These are phyloP conservation scores for Melaleuca quinquenervia DNA, from an alignment of 345 rosid genomes.

Conservation along the genomic window DNA sequence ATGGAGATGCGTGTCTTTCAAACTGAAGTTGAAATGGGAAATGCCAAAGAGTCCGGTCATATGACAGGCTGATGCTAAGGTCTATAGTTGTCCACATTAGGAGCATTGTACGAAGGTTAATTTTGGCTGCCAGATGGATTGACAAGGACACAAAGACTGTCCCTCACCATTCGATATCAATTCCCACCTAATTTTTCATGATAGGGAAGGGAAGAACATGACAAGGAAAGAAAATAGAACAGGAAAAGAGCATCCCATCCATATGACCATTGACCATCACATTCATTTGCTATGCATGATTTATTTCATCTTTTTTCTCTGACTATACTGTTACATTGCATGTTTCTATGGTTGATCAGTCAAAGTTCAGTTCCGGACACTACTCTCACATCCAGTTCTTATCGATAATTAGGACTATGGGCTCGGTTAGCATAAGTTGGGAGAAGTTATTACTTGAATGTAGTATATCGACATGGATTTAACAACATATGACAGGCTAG, in stretches of 20 bases:
- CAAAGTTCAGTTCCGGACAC: not conserved
- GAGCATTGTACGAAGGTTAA: not conserved
- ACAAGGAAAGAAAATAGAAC: not conserved
- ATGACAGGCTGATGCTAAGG: not conserved
- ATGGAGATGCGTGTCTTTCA: not conserved
- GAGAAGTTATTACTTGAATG: not conserved
- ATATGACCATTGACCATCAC: constrained; percentile 2
- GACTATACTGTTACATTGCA: not conserved
- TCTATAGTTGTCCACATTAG: not conserved
- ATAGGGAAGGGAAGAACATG: not conserved
- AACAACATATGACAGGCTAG: not conserved
- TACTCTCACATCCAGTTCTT: not conserved
- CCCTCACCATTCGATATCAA: not conserved
- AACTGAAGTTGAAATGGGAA: not conserved
- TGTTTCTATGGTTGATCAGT: not conserved
- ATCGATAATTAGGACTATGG: not conserved
- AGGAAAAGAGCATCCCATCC: not conserved
- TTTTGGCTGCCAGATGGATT: not conserved
- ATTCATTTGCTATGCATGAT: not conserved
- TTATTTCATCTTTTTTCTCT: not conserved
- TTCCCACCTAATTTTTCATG: not conserved
- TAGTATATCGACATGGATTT: not conserved
- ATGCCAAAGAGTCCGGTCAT: not conserved
- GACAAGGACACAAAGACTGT: not conserved
- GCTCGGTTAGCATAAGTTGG: not conserved